Conservation (phyloP, 164 flowering plant genomes). For the Houttuynia cordata region DNA sequence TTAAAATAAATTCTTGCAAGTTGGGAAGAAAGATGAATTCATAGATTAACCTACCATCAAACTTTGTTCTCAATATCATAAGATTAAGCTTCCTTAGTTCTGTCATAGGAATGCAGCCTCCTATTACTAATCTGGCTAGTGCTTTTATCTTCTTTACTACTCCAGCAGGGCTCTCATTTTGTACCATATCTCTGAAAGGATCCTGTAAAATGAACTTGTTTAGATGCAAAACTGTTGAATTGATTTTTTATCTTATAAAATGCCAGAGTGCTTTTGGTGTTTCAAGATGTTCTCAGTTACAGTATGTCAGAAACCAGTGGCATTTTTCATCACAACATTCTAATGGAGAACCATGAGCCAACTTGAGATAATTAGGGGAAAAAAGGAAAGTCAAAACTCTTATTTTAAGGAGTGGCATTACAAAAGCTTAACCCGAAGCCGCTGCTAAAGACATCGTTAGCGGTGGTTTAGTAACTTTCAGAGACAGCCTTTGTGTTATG, state of each 20-base stretch:
- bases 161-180: slow-evolving; percentile 16
- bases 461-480: too few relatives aligned
- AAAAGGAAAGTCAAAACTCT: too few relatives aligned
- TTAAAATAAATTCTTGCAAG: neutral
- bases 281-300: neutral
- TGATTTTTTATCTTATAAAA: neutral
- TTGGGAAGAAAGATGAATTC: neutral
- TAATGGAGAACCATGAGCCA: neutral
- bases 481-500: too few relatives aligned
- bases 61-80: slow-evolving; percentile 33
- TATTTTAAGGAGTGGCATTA: too few relatives aligned
- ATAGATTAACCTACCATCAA: slow-evolving; percentile 43
- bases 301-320: neutral
- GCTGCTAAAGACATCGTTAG: too few relatives aligned
- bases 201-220: neutral
- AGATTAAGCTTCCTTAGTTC: slow-evolving; percentile 54
- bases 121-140: slow-evolving; percentile 48
- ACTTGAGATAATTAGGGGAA: too few relatives aligned
- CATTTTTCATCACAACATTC: neutral
- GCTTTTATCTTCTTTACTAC: slow-evolving; percentile 43
- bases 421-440: too few relatives aligned
- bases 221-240: neutral
- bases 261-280: neutral
- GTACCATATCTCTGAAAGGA: slow-evolving; percentile 1
- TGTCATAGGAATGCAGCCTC: slow-evolving; percentile 40